Percentiles rank a stretch among this genome's conserved stretches.
phyloP scores from a whole-genome alignment of 2,329 filamentous ascomycete genomes.

The Xylaria sp. region DNA sequence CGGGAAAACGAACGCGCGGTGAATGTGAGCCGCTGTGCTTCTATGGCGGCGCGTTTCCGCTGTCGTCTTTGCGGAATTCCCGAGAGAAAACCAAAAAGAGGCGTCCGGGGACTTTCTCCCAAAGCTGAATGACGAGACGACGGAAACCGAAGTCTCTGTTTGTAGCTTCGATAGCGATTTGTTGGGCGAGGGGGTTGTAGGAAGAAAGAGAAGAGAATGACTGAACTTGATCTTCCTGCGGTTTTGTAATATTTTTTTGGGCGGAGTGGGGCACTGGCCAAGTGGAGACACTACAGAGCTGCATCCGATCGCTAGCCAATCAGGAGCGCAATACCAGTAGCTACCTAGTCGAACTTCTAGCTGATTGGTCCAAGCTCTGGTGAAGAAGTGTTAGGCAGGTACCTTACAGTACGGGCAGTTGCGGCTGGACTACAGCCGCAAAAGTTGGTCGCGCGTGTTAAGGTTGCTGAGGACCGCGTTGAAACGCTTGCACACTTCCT shows the following conservation, averaged over 20 bases:
- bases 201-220: constrained; percentile 34
- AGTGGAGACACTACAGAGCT: background rate
- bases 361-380: constrained; percentile 15
- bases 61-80: constrained; percentile 51
- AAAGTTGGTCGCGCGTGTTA: background rate
- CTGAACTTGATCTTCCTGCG: constrained; percentile 20
- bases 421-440: background rate
- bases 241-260: constrained; percentile 29
- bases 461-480: background rate
- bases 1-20: constrained; percentile 60
- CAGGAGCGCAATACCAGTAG: background rate
- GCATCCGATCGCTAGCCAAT: constrained; percentile 1
- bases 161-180: constrained; percentile 99
- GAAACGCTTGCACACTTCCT: background rate
- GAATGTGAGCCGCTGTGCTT: constrained; percentile 89
- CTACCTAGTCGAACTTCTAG: background rate
- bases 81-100: constrained; percentile 25
- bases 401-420: background rate
- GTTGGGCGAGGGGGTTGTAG: constrained; percentile 88
- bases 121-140: constrained; percentile 69
- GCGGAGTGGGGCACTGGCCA: constrained; percentile 3
- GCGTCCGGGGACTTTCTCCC: constrained; percentile 99
- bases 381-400: background rate
- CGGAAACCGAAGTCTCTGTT: constrained; percentile 72
- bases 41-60: constrained; percentile 99